phyloP scores from a whole-genome alignment of 495 filamentous ascomycete species.

The Friedmanniomyces simplex region DNA sequence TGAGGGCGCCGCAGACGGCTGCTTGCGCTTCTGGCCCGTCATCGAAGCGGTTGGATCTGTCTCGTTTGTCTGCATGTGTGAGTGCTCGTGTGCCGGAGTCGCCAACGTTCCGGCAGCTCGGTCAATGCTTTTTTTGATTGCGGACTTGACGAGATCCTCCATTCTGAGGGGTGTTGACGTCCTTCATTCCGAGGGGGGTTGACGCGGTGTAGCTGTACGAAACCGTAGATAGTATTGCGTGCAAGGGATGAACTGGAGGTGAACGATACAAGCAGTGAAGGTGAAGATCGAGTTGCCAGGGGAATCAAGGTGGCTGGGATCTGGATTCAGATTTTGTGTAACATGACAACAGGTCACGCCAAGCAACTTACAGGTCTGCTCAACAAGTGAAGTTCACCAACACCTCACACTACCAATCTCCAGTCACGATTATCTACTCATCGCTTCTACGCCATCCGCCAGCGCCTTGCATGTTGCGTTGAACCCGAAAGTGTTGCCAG shows the following conservation, averaged over 20 bases:
- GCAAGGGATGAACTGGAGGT: too few relatives aligned
- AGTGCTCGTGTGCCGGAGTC: background rate
- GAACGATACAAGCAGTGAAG: too few relatives aligned
- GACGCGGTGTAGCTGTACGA: too few relatives aligned
- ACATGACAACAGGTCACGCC: background rate
- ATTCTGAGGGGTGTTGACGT: too few relatives aligned
- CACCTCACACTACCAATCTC: background rate
- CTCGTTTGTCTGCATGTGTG: background rate
- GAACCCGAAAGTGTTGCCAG: conserved; percentile 36
- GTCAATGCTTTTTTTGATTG: too few relatives aligned
- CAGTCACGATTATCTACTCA: conserved; percentile 1
- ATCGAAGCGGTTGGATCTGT: background rate
- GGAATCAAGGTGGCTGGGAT: too few relatives aligned
- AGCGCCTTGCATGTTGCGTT: conserved; percentile 31
- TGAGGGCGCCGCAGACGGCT: background rate
- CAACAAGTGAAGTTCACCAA: too few relatives aligned
- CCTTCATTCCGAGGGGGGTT: too few relatives aligned
- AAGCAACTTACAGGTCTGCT: too few relatives aligned
- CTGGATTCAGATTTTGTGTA: background rate
- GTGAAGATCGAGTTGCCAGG: too few relatives aligned
- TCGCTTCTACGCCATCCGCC: conserved; percentile 24
- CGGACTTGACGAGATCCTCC: too few relatives aligned
- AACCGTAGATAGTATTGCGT: too few relatives aligned
- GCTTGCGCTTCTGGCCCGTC: background rate
- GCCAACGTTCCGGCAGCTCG: background rate